These are phyloP conservation scores for Neopestalotiopsis clavispora DNA, from an alignment of 2,329 filamentous ascomycete genomes.

Conservation along the genomic window DNA sequence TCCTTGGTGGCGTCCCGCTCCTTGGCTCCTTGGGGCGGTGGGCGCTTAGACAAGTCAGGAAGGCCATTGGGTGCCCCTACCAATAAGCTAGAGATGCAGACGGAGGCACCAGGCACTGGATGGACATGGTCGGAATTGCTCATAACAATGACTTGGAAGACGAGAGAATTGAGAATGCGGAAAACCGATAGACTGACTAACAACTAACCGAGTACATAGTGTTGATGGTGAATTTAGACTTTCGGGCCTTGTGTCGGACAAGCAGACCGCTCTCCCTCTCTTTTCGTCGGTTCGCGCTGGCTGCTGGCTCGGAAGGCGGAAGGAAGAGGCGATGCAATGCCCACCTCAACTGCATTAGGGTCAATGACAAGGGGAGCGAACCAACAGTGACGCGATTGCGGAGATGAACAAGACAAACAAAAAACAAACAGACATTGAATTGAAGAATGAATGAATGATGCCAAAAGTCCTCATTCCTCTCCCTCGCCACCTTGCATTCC, in stretches of 20 bases:
- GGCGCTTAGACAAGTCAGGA: constrained; percentile 13
- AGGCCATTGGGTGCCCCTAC: neutral
- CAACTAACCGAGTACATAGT: neutral
- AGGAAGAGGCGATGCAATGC: neutral
- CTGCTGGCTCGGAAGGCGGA: neutral
- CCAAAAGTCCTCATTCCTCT: neutral
- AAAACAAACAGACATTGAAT: neutral
- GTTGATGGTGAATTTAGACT: neutral
- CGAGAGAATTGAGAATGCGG: neutral
- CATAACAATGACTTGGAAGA: neutral
- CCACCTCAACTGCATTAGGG: neutral
- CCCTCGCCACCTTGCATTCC: neutral
- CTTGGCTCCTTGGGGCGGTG: neutral
- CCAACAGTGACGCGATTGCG: neutral
- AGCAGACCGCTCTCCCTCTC: neutral
- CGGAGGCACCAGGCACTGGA: neutral
- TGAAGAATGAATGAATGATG: neutral
- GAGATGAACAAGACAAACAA: neutral
- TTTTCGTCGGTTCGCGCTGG: neutral
- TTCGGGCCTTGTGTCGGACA: neutral
- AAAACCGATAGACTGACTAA: neutral
- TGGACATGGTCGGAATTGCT: neutral
- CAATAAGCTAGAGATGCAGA: neutral
- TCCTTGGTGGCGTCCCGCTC: constrained; percentile 1
- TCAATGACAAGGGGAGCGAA: neutral